These are phyloP conservation scores for Mucor velutinosus DNA, from an alignment of 371 early-diverging fungal genomes.

Conservation along the genomic window DNA sequence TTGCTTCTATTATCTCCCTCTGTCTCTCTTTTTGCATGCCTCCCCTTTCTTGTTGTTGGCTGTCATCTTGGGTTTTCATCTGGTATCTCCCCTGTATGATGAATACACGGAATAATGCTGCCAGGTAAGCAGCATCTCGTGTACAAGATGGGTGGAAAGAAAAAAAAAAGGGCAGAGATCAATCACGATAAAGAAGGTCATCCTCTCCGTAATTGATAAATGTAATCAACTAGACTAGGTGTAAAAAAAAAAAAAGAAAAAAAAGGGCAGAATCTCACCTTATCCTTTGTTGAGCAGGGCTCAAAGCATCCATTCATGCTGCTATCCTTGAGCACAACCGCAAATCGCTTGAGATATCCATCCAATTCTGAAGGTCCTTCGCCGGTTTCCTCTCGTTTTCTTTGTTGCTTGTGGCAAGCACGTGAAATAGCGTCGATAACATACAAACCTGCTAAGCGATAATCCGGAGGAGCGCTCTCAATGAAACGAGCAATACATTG, in stretches of 20 bases:
- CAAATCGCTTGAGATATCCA: slow-evolving; percentile 43
- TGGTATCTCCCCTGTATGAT: neutral
- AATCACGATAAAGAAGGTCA: neutral
- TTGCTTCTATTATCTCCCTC: neutral
- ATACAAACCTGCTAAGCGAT: slow-evolving; percentile 68
- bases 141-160: neutral
- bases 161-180: neutral
- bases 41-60: neutral
- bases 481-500: slow-evolving; percentile 59
- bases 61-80: neutral
- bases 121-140: neutral
- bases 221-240: neutral
- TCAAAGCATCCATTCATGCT: slow-evolving; percentile 36
- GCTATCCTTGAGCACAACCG: slow-evolving; percentile 38
- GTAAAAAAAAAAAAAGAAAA: neutral
- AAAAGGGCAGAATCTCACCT: slow-evolving; percentile 36
- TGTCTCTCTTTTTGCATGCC: neutral
- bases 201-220: neutral
- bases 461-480: slow-evolving; percentile 59
- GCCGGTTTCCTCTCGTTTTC: slow-evolving; percentile 35
- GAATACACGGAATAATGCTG: neutral
- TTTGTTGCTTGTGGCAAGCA: slow-evolving; percentile 44
- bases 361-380: slow-evolving; percentile 26
- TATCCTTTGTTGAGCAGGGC: slow-evolving; percentile 44
- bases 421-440: slow-evolving; percentile 70